Percentiles rank a stretch among this genome's conserved stretches.
Evolutionary conservation across 2,329 filamentous ascomycete genomes (phyloP).

Genomic region (Colletotrichum lindemuthianum): DNA sequence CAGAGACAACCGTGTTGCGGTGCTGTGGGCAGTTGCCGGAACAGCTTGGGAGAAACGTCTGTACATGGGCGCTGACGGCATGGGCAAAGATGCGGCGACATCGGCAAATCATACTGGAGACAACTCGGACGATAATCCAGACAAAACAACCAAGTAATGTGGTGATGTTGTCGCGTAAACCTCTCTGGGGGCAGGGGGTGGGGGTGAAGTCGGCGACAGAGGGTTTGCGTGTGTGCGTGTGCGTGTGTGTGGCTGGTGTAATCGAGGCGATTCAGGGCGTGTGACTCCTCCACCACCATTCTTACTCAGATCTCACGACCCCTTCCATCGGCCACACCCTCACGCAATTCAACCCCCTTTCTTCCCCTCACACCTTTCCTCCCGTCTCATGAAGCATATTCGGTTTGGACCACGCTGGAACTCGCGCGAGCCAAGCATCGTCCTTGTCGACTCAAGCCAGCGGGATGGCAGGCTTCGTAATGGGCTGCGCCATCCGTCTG

Average conservation of each 20-base stretch:
- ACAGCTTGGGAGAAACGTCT: neutral
- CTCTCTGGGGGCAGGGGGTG: neutral
- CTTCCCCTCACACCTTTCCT: constrained; percentile 11
- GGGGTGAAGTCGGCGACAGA: no score
- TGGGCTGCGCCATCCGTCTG: constrained; percentile 30
- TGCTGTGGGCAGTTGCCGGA: no score
- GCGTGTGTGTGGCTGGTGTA: constrained; percentile 6
- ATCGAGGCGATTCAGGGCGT: neutral
- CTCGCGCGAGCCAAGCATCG: constrained; percentile 22
- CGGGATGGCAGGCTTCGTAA: constrained; percentile 16
- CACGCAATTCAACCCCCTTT: neutral
- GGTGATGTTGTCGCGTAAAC: neutral
- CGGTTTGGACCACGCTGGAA: constrained; percentile 24
- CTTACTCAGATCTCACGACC: neutral
- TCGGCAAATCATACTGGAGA: constrained; percentile 5
- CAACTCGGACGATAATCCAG: neutral
- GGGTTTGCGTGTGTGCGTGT: neutral
- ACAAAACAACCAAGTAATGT: neutral
- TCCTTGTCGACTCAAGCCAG: constrained; percentile 4
- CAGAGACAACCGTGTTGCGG: no score
- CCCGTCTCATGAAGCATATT: constrained; percentile 30
- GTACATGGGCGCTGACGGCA: neutral
- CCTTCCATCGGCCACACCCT: constrained; percentile 3
- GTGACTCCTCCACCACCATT: neutral
- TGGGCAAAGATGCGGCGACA: constrained; percentile 1